phyloP scores from a whole-genome alignment of 2,329 filamentous ascomycete genomes.

The Fusarium agapanthi region DNA sequence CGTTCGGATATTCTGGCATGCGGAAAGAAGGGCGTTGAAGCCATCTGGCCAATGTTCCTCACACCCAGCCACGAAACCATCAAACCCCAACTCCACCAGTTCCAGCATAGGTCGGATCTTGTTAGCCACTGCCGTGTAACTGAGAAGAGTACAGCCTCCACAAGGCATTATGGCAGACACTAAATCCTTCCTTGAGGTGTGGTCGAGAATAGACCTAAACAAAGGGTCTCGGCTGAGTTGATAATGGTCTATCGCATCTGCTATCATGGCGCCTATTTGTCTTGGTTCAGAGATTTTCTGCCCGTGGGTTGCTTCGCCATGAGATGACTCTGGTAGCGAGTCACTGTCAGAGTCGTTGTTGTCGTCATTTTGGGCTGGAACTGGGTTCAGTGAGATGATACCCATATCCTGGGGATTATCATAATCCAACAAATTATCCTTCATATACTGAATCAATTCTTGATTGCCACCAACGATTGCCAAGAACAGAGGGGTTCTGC shows the following conservation, averaged over 20 bases:
- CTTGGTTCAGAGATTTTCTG: neutral
- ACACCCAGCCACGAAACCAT: slow-evolving; percentile 31
- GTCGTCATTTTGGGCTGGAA: neutral
- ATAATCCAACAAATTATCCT: slow-evolving; percentile 13
- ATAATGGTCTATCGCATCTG: slow-evolving; percentile 20
- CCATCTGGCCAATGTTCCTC: slow-evolving; percentile 32
- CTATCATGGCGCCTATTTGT: slow-evolving; percentile 24
- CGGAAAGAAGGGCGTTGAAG: slow-evolving; percentile 34
- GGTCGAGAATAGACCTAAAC: slow-evolving; percentile 20
- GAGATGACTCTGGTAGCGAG: neutral
- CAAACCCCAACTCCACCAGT: slow-evolving; percentile 30
- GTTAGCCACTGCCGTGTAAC: slow-evolving; percentile 17
- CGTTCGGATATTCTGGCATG: slow-evolving; percentile 17
- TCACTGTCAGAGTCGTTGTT: neutral
- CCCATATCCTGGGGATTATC: slow-evolving; percentile 2
- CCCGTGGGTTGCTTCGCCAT: neutral
- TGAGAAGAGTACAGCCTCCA: slow-evolving; percentile 37
- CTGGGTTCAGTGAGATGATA: neutral
- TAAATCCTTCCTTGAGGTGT: slow-evolving; percentile 25
- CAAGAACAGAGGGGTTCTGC: slow-evolving; percentile 32
- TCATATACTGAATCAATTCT: slow-evolving; percentile 29
- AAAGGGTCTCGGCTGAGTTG: neutral
- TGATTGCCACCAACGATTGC: slow-evolving; percentile 10
- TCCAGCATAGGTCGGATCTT: slow-evolving; percentile 24
- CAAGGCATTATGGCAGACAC: slow-evolving; percentile 34